Base-by-base conservation (phyloP, 1,284 basidiomycete species). In the Sporisorium sorghi region DNA sequence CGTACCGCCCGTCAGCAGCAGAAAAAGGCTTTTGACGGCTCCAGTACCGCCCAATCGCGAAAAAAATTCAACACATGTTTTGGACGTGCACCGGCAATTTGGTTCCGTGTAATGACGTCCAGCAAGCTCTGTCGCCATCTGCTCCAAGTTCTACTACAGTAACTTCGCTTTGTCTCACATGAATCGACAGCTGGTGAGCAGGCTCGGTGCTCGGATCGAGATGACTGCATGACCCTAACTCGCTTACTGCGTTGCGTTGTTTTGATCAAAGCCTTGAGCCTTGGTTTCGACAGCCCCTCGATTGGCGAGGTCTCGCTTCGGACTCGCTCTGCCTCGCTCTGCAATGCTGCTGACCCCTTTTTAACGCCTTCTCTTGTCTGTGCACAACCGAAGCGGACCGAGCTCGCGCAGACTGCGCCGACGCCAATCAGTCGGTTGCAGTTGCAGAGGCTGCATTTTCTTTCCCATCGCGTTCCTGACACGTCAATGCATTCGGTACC, bases 321-420 rank as follows among this genome's bases (percentile, higher is more conserved):
- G 37, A 17, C n/a, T 19, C n/a, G 32, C 9, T 19, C 8, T n/a
- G 5, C 7, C 37, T n/a, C n/a, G n/a, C n/a, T n/a, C n/a, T n/a
- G n/a, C n/a, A n/a, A n/a, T n/a, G n/a, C n/a, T n/a, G n/a, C n/a
- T n/a, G n/a, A n/a, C n/a, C 37, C 37, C 9, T 14, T 40, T 40
- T 40, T 37, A 19, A 8, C 37, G 17, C 37, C n/a, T 40, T 40
- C 37, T 40, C 37, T 40, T 8, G 9, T n/a, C n/a, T 40, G 37
- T 19, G 37, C n/a, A 19, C 37, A 40, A n/a, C 26, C 46, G 46
- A 47, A 47, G n/a, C 9, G n/a, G 17, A 47, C 46, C 46, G 28
- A 47, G 46, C 44, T 5, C n/a, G 28, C 37, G 28, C 15, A 37
- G 35, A 10, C 24, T 14, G 24, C 15, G 21, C 2, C 23, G 24